These are phyloP conservation scores for Colletotrichum sp. DNA, from an alignment of 2,329 filamentous ascomycete species.

Conservation along the genomic window DNA sequence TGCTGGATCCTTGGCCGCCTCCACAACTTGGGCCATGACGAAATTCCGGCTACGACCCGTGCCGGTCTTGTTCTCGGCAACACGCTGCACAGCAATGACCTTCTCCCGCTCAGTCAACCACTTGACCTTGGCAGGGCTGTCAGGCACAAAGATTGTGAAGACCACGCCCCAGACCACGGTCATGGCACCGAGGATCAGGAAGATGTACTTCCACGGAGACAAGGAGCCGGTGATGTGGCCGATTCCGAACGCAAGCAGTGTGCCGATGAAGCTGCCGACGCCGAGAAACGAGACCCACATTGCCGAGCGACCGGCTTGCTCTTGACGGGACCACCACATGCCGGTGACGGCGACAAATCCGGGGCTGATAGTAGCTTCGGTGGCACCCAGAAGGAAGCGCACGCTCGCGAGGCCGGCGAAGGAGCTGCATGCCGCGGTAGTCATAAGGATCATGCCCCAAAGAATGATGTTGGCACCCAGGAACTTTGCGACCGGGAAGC, in stretches of 20 bases:
- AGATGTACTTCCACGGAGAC: conserved; percentile 37
- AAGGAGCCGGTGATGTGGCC: conserved; percentile 32
- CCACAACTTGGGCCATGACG: conserved; percentile 18
- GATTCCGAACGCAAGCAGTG: conserved; percentile 38
- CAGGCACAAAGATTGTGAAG: conserved; percentile 32
- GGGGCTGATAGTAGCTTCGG: conserved; percentile 36
- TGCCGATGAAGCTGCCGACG: conserved; percentile 36
- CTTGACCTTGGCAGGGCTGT: conserved; percentile 31
- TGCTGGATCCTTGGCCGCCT: conserved; percentile 23
- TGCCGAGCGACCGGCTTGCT: conserved; percentile 40
- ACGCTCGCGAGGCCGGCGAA: conserved; percentile 35
- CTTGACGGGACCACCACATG: conserved; percentile 42
- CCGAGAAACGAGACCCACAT: conserved; percentile 43
- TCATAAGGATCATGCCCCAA: conserved; percentile 35
- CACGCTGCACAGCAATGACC: conserved; percentile 29
- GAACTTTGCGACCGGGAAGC: conserved; percentile 31
- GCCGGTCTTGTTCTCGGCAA: conserved; percentile 31
- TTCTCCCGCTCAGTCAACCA: conserved; percentile 33
- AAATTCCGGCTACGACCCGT: conserved; percentile 16
- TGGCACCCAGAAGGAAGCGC: conserved; percentile 40
- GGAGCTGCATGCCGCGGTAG: conserved; percentile 34
- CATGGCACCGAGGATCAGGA: conserved; percentile 36
- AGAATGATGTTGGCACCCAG: conserved; percentile 30
- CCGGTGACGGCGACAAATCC: conserved; percentile 41
- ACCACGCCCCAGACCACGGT: conserved; percentile 30